Conservation (phyloP, 257 asterid genomes). For the Solanum neorickii region DNA sequence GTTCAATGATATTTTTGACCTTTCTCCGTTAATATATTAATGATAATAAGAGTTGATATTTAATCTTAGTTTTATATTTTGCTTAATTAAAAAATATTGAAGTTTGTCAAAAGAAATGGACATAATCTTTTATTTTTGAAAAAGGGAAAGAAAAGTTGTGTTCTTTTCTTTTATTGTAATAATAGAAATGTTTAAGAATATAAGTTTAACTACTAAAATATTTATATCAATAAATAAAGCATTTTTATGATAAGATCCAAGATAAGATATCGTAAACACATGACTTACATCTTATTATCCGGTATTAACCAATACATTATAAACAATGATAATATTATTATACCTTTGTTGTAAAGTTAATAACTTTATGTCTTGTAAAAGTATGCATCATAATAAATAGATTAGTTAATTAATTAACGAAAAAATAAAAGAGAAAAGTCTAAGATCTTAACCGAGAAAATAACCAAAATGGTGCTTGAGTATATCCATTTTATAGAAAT, state of each 20-base stretch:
- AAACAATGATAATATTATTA: not conserved
- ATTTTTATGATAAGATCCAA: not conserved
- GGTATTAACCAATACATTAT: not conserved
- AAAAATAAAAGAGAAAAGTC: too few species aligned
- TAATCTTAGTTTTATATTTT: too few species aligned
- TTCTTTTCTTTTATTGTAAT: not conserved
- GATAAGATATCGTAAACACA: not conserved
- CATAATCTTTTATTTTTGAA: too few species aligned
- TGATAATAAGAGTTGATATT: not conserved
- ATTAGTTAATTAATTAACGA: too few species aligned
- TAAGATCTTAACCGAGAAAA: too few species aligned
- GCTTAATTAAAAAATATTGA: not conserved
- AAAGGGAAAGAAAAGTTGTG: too few species aligned
- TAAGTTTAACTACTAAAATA: not conserved
- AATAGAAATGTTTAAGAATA: not conserved
- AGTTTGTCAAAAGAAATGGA: not conserved
- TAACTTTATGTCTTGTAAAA: not conserved
- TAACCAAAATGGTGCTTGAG: too few species aligned
- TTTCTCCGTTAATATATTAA: too few species aligned
- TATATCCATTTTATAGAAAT: too few species aligned
- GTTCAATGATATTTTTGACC: too few species aligned
- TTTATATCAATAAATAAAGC: not conserved
- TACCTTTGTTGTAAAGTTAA: not conserved
- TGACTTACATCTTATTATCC: not conserved
- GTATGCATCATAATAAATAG: too few species aligned